A percentile compares a stretch with the other conserved stretches of the same genome.
Conservation (phyloP, 306 rosid genomes). For the Rosa rugosa region DNA sequence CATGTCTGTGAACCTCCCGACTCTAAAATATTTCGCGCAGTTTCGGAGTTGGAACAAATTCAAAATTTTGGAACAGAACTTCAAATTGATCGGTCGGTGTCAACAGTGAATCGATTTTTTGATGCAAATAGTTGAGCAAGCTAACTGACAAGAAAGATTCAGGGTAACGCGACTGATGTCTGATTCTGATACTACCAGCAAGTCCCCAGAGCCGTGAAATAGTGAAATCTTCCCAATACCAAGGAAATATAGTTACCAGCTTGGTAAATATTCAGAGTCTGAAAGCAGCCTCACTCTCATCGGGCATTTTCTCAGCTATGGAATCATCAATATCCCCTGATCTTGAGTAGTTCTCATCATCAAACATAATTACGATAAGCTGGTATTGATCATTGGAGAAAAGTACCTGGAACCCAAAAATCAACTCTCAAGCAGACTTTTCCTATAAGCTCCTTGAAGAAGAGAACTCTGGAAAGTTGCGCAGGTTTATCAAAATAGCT, state of each 20-base stretch:
- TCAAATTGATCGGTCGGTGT: no score
- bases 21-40: no score
- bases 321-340: no score
- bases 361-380: neutral
- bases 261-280: neutral
- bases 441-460: neutral
- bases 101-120: no score
- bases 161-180: no score
- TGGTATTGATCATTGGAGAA: neutral
- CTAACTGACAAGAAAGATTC: no score
- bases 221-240: neutral
- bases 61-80: no score
- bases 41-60: no score
- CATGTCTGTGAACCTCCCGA: no score
- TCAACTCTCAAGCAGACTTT: neutral
- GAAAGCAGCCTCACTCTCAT: neutral
- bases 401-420: neutral
- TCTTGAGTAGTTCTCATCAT: neutral
- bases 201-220: neutral
- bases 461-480: neutral
- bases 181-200: no score
- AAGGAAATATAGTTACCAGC: neutral
- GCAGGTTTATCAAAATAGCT: neutral
- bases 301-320: no score
- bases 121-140: no score